Evolutionary conservation across 164 flowering plant species (phyloP).

Genomic region (Cinnamomum chago): DNA sequence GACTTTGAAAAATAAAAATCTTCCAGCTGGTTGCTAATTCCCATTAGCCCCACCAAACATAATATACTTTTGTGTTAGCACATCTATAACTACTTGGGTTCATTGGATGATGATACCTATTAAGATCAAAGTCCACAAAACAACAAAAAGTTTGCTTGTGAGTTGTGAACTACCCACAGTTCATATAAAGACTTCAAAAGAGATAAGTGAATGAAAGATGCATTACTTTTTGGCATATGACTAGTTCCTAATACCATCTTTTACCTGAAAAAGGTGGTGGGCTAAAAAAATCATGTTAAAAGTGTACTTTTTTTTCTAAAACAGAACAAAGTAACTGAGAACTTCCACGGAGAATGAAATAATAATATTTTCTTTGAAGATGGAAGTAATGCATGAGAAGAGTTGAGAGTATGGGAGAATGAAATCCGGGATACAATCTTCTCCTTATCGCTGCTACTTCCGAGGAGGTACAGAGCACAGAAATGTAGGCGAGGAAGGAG

Average conservation of each 20-base stretch:
- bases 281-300: too few relatives aligned
- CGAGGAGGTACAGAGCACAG: conserved; percentile 20
- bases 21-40: too few relatives aligned
- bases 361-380: neutral
- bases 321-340: neutral
- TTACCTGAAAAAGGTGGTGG: neutral
- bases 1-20: too few relatives aligned
- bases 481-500: conserved; percentile 25
- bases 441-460: neutral
- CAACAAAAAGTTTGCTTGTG: too few relatives aligned
- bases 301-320: neutral
- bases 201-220: neutral
- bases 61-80: too few relatives aligned
- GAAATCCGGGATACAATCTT: conserved; percentile 5
- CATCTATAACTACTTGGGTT: too few relatives aligned
- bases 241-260: neutral
- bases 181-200: neutral
- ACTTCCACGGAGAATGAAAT: neutral
- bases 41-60: too few relatives aligned
- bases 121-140: too few relatives aligned
- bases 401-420: neutral
- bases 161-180: too few relatives aligned
- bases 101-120: too few relatives aligned
- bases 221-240: neutral
- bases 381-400: neutral